A percentile compares a stretch with the other conserved stretches of the same genome.
These are phyloP conservation scores for Euphorbia peplus DNA, from an alignment of 345 rosid genomes.

Conservation along the genomic window DNA sequence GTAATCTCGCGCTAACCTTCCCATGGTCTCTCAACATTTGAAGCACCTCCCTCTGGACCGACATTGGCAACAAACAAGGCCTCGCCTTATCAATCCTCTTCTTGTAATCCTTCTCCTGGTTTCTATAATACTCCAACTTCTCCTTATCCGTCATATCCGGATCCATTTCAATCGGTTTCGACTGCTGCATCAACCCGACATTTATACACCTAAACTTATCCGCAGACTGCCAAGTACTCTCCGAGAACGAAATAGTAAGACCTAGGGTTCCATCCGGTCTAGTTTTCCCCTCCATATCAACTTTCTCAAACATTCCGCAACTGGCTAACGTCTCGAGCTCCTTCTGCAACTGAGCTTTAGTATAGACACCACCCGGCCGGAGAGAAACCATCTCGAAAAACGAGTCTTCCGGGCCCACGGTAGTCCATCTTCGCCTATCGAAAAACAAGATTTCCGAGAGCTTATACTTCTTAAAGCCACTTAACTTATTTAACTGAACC, in stretches of 20 bases:
- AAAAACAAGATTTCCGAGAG: conserved; percentile 77
- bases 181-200: conserved; percentile 79
- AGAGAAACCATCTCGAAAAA: conserved; percentile 96
- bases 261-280: conserved; percentile 76
- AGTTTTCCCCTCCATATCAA: conserved; percentile 82
- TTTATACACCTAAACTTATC: conserved; percentile 83
- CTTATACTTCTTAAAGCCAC: conserved; percentile 82
- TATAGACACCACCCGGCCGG: conserved; percentile 78
- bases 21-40: conserved; percentile 74
- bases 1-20: conserved; percentile 78
- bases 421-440: conserved; percentile 56
- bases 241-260: conserved; percentile 64
- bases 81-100: conserved; percentile 74
- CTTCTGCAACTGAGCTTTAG: conserved; percentile 71
- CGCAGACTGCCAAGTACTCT: conserved; percentile 93
- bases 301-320: conserved; percentile 98
- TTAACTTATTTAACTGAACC: conserved; percentile 76
- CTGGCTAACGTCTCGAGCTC: conserved; percentile 89
- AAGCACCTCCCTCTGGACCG: conserved; percentile 60
- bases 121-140: conserved; percentile 75
- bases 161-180: conserved; percentile 87
- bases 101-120: conserved; percentile 85
- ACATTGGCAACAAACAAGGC: conserved; percentile 66
- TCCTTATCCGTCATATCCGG: conserved; percentile 96
- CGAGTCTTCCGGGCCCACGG: conserved; percentile 79